Conservation (phyloP, 805 yeast genomes). For the Grigorovia transvaalensis region DNA sequence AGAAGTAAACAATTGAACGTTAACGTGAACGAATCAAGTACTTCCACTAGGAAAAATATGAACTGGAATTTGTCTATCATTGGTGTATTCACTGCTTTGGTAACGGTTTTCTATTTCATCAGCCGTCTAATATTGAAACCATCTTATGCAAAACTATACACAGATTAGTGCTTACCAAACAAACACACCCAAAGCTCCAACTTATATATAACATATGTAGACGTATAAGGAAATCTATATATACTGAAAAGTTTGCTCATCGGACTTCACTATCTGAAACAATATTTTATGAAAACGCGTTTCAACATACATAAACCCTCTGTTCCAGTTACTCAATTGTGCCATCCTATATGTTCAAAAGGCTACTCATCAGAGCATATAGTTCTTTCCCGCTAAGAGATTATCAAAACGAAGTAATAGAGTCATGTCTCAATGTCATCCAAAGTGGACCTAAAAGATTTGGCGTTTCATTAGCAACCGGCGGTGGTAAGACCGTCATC, state of each 20-base stretch:
- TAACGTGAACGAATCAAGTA: not conserved
- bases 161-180: not conserved
- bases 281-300: not conserved
- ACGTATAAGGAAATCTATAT: too few species aligned
- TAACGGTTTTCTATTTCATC: not conserved
- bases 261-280: not conserved
- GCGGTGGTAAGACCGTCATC: conserved; percentile 88
- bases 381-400: conserved; percentile 25
- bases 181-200: not conserved
- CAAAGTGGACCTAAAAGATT: conserved; percentile 41
- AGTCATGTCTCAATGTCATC: conserved; percentile 40
- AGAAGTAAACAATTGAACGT: not conserved
- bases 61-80: not conserved
- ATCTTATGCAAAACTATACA: not conserved
- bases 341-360: not conserved
- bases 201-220: not conserved
- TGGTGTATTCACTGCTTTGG: not conserved
- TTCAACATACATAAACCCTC: not conserved
- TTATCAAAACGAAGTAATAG: conserved; percentile 67
- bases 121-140: not conserved
- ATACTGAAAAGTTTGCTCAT: not conserved
- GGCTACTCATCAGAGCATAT: not conserved
- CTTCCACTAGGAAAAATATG: not conserved
- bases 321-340: too few species aligned
- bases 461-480: conserved; percentile 84